phyloP scores from a whole-genome alignment of 2,329 filamentous ascomycete genomes.

The Dactylonectria estremocensis region DNA sequence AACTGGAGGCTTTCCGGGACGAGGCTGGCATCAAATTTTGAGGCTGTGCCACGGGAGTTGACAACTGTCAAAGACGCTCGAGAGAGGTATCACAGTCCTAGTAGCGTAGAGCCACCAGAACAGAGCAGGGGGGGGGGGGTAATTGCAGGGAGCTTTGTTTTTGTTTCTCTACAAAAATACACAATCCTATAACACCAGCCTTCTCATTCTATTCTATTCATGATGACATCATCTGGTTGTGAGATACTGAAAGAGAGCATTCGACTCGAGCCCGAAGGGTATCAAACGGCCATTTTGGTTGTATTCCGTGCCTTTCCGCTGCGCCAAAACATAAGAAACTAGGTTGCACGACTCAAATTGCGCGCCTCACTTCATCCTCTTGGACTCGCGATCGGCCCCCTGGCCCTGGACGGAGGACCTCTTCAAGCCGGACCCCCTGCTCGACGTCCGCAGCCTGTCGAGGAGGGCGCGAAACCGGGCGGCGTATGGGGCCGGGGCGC shows the following conservation, averaged over 20 bases:
- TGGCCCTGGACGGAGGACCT: constrained; percentile 48
- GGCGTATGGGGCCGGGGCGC: constrained; percentile 55
- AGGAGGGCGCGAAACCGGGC: constrained; percentile 54
- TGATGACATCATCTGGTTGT: background rate
- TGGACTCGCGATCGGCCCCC: constrained; percentile 46
- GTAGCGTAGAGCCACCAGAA: background rate
- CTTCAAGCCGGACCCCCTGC: constrained; percentile 51
- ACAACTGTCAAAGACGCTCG: constrained; percentile 14
- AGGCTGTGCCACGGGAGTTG: constrained; percentile 14
- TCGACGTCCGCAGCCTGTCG: constrained; percentile 49
- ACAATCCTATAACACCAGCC: background rate
- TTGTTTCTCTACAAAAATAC: background rate
- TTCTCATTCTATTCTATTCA: background rate
- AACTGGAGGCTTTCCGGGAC: constrained; percentile 49
- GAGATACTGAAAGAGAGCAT: constrained; percentile 13
- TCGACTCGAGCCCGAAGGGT: constrained; percentile 5
- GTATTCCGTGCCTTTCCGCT: background rate
- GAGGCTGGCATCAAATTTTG: constrained; percentile 37
- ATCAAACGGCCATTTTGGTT: constrained; percentile 3
- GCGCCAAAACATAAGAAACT: constrained; percentile 2
- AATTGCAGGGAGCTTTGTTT: background rate
- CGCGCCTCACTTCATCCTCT: constrained; percentile 53
- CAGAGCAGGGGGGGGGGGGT: background rate
- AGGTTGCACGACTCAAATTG: background rate
- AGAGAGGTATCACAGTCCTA: constrained; percentile 14